phyloP scores from a whole-genome alignment of 1,284 basidiomycete genomes.

The Mycena sp. region DNA sequence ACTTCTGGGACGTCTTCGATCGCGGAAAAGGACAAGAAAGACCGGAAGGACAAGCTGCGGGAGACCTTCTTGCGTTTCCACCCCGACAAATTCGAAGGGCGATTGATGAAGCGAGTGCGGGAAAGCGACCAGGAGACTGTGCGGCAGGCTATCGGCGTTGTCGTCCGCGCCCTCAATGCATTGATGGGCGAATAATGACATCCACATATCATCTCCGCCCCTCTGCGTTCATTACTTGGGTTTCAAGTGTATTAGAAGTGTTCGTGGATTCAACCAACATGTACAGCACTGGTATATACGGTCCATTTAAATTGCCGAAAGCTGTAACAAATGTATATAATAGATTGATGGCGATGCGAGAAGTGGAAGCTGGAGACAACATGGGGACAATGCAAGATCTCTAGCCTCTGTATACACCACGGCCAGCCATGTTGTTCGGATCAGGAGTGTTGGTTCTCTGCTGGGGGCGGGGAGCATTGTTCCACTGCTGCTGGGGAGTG shows the following conservation, averaged over 20 bases:
- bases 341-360: too few relatives aligned
- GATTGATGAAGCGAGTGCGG: conserved; percentile 67
- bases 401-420: conserved; percentile 22
- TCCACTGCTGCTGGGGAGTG: neutral
- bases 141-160: conserved; percentile 80
- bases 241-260: neutral
- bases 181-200: conserved; percentile 59
- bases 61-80: conserved; percentile 84
- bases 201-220: too few relatives aligned
- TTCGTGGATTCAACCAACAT: neutral
- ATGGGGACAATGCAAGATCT: neutral
- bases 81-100: conserved; percentile 87
- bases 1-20: neutral
- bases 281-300: conserved; percentile 1
- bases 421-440: conserved; percentile 26
- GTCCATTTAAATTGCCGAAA: too few relatives aligned
- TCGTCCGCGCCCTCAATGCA: conserved; percentile 61
- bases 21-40: conserved; percentile 45
- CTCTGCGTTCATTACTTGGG: too few relatives aligned
- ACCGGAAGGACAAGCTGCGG: conserved; percentile 69
- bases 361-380: neutral
- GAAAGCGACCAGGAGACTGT: conserved; percentile 74
- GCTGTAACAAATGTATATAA: neutral
- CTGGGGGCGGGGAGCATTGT: conserved; percentile 1
- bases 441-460: neutral